Conservation (phyloP, 73 alveolate species). For the Paramecium pentaurelia region DNA sequence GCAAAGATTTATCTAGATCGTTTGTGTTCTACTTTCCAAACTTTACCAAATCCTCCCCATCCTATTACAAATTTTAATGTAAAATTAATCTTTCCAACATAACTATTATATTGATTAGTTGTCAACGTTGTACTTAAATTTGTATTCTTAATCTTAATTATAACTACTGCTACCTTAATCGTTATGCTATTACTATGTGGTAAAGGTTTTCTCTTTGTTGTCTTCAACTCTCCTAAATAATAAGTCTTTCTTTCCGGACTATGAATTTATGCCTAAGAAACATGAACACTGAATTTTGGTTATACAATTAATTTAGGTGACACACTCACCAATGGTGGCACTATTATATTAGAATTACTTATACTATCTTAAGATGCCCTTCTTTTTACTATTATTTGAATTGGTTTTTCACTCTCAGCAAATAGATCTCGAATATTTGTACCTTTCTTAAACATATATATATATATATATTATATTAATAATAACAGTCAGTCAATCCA, state of each 20-base stretch:
- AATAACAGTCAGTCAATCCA: neutral
- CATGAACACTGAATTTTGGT: neutral
- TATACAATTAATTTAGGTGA: neutral
- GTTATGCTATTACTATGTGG: neutral
- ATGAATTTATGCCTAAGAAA: neutral
- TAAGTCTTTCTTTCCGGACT: neutral
- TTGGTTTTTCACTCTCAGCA: neutral
- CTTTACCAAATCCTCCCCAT: constrained; percentile 76
- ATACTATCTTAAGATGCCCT: neutral
- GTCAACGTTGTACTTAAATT: neutral
- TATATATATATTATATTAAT: neutral
- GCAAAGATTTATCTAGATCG: constrained; percentile 66
- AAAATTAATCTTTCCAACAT: constrained; percentile 12
- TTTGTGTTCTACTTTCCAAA: constrained; percentile 83
- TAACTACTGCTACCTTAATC: neutral
- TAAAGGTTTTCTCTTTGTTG: neutral
- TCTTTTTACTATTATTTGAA: neutral
- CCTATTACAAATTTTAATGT: constrained; percentile 56
- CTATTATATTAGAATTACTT: neutral
- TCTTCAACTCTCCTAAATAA: neutral
- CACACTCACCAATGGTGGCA: neutral
- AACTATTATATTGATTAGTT: neutral
- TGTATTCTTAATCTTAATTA: neutral
- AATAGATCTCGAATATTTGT: neutral
- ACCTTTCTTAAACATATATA: neutral